Conservation (phyloP, 805 yeast genomes). For the Lachancea thermotolerans region DNA sequence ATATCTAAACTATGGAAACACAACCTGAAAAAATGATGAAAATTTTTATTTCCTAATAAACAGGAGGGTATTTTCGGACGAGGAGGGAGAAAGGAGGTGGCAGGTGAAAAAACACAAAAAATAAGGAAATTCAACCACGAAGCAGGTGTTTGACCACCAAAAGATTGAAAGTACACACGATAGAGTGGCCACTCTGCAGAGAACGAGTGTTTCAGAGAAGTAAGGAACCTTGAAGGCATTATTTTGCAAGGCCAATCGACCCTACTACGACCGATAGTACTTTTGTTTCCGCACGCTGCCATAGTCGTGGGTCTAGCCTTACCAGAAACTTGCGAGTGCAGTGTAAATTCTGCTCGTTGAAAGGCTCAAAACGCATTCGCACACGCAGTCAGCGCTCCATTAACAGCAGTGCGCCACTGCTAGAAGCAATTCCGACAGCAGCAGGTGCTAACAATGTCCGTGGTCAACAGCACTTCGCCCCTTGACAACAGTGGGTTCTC, state of each 20-base stretch:
- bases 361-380: neutral
- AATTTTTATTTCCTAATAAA: slow-evolving; percentile 7
- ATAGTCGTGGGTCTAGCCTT: too few species aligned
- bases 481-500: slow-evolving; percentile 5
- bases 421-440: neutral
- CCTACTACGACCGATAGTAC: too few species aligned
- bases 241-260: too few species aligned
- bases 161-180: neutral
- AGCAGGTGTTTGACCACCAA: slow-evolving; percentile 1
- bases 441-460: slow-evolving; percentile 3
- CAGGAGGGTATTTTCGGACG: slow-evolving; percentile 10
- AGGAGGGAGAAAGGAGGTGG: slow-evolving; percentile 5
- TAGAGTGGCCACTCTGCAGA: too few species aligned
- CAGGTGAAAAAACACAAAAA: slow-evolving; percentile 6
- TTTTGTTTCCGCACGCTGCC: too few species aligned
- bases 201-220: too few species aligned
- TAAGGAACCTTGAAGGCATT: too few species aligned
- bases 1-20: too few species aligned
- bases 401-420: neutral
- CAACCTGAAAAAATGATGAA: neutral
- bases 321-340: too few species aligned
- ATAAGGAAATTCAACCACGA: slow-evolving; percentile 5
- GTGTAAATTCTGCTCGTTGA: too few species aligned
- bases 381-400: neutral
- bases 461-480: slow-evolving; percentile 8